Evolutionary conservation across 116 monocot species (phyloP).

Genomic region (Phalaenopsis hybrid): DNA sequence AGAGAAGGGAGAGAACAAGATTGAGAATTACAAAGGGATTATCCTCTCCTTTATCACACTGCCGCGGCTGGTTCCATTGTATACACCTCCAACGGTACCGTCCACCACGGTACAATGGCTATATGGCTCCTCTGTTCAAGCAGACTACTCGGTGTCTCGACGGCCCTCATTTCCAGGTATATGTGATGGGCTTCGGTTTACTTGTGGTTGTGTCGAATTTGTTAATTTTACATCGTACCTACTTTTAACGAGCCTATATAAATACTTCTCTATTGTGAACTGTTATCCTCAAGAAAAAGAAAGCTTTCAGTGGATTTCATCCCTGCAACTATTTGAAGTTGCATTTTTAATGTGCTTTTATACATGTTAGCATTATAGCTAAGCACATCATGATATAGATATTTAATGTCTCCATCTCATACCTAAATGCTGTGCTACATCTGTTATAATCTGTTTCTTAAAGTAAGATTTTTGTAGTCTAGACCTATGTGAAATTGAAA

Average conservation of each 20-base stretch:
- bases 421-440: no score
- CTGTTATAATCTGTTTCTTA: no score
- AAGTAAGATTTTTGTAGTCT: no score
- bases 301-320: neutral
- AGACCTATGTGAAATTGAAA: no score
- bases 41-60: neutral
- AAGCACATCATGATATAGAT: no score
- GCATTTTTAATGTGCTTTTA: neutral
- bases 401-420: no score
- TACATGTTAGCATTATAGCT: no score
- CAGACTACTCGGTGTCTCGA: neutral
- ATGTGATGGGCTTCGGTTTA: neutral
- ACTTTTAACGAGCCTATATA: neutral
- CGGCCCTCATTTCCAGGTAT: conserved; percentile 3
- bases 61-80: neutral
- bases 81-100: conserved; percentile 21
- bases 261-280: neutral
- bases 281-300: no score
- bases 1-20: neutral
- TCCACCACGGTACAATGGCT: conserved; percentile 34
- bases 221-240: neutral
- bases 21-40: conserved; percentile 13
- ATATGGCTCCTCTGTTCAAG: neutral
- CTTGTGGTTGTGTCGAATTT: neutral
- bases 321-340: neutral